These are phyloP conservation scores for Monoraphidium neglectum DNA, from an alignment of 139 green algal genomes.

Conservation along the genomic window DNA sequence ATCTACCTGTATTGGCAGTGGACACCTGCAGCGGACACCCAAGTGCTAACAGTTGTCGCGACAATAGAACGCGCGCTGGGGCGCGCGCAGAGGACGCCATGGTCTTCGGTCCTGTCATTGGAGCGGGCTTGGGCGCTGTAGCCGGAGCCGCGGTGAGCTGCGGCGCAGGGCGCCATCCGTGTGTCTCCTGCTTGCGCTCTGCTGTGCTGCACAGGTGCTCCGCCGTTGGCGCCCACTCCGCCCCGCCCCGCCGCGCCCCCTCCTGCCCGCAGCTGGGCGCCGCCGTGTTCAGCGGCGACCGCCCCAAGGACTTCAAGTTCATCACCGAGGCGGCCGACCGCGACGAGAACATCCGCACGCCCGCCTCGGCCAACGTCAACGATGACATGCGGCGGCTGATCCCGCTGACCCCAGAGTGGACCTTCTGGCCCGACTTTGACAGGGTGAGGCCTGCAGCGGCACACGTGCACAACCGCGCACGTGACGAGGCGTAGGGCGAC, in stretches of 20 bases:
- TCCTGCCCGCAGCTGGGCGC: constrained; percentile 18
- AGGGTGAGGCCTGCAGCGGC: constrained; percentile 33
- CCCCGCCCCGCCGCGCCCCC: no score
- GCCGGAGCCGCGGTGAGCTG: constrained; percentile 44
- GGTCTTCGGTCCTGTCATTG: constrained; percentile 52
- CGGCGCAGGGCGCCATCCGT: no score
- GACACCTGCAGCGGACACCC: no score
- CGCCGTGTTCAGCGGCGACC: constrained; percentile 23
- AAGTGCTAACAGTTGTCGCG: no score
- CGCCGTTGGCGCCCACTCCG: no score
- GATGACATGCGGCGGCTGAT: constrained; percentile 51
- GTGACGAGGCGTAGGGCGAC: no score
- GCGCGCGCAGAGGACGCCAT: no score
- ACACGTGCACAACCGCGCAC: background rate
- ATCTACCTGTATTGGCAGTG: no score
- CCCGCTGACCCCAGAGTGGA: constrained; percentile 61
- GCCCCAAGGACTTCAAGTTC: constrained; percentile 33
- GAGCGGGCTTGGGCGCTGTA: constrained; percentile 41
- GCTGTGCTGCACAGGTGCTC: no score
- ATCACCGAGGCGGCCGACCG: constrained; percentile 47
- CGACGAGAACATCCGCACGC: constrained; percentile 44
- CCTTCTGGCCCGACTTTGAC: constrained; percentile 69
- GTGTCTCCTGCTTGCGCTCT: no score
- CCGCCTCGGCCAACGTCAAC: constrained; percentile 29
- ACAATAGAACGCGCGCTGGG: no score